These are phyloP conservation scores for Penicillium atrosanguineum DNA, from an alignment of 495 filamentous ascomycete genomes.

Conservation along the genomic window DNA sequence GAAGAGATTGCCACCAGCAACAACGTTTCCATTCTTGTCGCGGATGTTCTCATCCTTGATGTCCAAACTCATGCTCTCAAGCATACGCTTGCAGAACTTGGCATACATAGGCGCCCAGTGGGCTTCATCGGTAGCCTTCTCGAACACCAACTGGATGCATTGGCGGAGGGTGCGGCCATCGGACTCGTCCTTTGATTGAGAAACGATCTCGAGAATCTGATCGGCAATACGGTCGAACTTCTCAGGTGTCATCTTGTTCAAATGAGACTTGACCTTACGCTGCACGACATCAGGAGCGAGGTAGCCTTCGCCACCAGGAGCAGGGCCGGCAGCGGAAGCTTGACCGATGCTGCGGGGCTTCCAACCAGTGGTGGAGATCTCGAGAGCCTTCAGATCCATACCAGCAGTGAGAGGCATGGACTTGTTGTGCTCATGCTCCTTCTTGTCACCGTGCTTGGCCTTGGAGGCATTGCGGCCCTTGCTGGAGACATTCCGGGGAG, in stretches of 20 bases:
- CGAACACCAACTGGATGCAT: constrained; percentile 97
- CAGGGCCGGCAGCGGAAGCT: constrained; percentile 44
- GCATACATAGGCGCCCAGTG: constrained; percentile 99
- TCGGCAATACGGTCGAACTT: constrained; percentile 96
- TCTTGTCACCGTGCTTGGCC: constrained; percentile 48
- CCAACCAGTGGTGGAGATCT: constrained; percentile 72
- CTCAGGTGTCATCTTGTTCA: constrained; percentile 99
- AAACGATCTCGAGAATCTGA: constrained; percentile 89
- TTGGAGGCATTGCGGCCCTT: constrained; percentile 53
- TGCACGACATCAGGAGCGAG: constrained; percentile 93
- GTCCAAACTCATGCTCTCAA: constrained; percentile 90
- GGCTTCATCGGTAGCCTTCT: constrained; percentile 97
- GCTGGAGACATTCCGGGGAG: constrained; percentile 51
- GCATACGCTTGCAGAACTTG: constrained; percentile 97
- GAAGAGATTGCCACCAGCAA: constrained; percentile 91
- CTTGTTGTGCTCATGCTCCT: constrained; percentile 65
- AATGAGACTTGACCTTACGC: constrained; percentile 94
- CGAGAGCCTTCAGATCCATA: constrained; percentile 76
- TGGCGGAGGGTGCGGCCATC: constrained; percentile 95
- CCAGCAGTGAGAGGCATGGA: constrained; percentile 85
- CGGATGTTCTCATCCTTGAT: constrained; percentile 92
- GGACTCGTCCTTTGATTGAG: constrained; percentile 90
- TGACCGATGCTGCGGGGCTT: constrained; percentile 73
- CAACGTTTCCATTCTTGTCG: constrained; percentile 81
- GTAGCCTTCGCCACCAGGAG: constrained; percentile 54